Evolutionary conservation across 305 asterid species (phyloP).

Genomic region (Stenogyne calaminthoides): DNA sequence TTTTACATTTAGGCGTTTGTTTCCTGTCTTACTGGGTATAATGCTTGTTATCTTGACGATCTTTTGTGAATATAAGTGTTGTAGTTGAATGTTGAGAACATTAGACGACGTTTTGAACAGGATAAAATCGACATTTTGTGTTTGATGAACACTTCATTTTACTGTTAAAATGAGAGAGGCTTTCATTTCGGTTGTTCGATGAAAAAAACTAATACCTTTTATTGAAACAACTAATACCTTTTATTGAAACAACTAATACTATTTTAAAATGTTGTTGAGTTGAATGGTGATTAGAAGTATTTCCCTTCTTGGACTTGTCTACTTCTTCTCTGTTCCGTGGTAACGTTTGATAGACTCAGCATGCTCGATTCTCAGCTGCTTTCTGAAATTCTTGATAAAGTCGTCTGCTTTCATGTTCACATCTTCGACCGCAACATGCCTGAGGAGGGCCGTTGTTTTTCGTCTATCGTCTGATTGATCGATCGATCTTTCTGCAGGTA

Average conservation of each 20-base stretch:
- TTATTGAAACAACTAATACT: too few species aligned
- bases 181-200: too few species aligned
- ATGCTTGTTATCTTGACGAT: slow-evolving; percentile 26
- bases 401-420: slow-evolving; percentile 43
- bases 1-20: slow-evolving; percentile 12
- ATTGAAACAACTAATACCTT: too few species aligned
- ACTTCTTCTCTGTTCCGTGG: slow-evolving; percentile 3
- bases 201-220: too few species aligned
- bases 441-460: slow-evolving; percentile 1
- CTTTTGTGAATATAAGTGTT: slow-evolving; percentile 33
- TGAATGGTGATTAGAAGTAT: too few species aligned
- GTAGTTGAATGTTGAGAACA: slow-evolving; percentile 11
- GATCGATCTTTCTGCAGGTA: neutral
- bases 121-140: too few species aligned
- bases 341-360: slow-evolving; percentile 40
- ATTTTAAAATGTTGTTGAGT: too few species aligned
- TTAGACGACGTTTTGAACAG: slow-evolving; percentile 15
- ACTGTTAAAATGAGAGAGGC: too few species aligned
- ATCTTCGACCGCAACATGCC: slow-evolving; percentile 28
- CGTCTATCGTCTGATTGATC: neutral
- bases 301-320: neutral
- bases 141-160: too few species aligned
- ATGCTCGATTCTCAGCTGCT: slow-evolving; percentile 47
- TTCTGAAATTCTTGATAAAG: slow-evolving; percentile 46
- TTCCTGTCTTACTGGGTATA: slow-evolving; percentile 24